Conservation (phyloP, 2,329 filamentous ascomycete genomes). For the Hyphodiscus sp. region DNA sequence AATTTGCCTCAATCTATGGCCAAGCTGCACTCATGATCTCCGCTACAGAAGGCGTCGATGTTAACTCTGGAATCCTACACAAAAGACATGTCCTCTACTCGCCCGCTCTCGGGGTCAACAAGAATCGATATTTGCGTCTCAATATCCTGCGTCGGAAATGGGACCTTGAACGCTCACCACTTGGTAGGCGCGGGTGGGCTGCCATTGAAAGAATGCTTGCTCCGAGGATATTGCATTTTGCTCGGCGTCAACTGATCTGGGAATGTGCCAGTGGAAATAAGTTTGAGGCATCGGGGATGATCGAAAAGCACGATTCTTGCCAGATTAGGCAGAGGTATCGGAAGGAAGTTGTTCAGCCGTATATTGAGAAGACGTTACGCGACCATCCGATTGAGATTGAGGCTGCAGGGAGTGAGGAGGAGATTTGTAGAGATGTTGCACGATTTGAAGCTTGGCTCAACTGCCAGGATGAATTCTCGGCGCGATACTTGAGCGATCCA, state of each 20-base stretch:
- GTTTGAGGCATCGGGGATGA: conserved; percentile 5
- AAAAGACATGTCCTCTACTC: conserved; percentile 2
- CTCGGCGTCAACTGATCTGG: conserved; percentile 12
- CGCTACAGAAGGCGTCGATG: not conserved
- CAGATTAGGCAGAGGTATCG: conserved; percentile 3
- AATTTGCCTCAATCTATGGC: not conserved
- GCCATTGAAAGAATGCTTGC: conserved; percentile 13
- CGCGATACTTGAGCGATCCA: conserved; percentile 15
- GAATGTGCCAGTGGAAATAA: conserved; percentile 9
- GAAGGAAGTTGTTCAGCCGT: conserved; percentile 5
- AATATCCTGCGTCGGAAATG: conserved; percentile 2
- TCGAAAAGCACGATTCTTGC: not conserved
- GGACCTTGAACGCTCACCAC: not conserved
- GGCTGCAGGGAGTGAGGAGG: not conserved
- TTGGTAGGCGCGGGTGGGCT: conserved; percentile 1
- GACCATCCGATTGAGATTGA: not conserved
- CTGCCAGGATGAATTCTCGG: conserved; percentile 15
- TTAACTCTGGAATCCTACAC: not conserved
- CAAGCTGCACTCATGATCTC: conserved; percentile 5
- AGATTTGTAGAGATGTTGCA: not conserved
- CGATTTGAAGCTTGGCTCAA: conserved; percentile 6
- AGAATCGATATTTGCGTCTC: conserved; percentile 1
- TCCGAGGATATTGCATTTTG: conserved; percentile 13
- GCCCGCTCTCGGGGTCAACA: conserved; percentile 2
- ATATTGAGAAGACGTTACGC: not conserved